These are phyloP conservation scores for Copromyces sp. DNA, from an alignment of 495 filamentous ascomycete genomes.

Conservation along the genomic window DNA sequence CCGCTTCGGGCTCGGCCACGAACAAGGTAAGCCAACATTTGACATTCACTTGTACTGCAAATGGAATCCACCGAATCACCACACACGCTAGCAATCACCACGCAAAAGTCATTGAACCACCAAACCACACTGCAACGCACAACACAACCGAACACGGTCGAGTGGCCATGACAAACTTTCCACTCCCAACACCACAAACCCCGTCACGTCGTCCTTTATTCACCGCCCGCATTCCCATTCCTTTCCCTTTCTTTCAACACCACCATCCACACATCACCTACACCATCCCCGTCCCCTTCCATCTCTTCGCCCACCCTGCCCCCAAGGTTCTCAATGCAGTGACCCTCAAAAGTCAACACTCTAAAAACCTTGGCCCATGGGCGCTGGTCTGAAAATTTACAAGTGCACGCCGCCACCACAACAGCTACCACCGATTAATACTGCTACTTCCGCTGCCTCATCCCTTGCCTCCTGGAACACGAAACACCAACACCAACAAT, in stretches of 20 bases:
- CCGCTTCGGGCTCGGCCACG: neutral
- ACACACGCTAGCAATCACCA: neutral
- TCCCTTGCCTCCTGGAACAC: slow-evolving; percentile 3
- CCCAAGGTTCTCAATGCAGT: neutral
- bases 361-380: neutral
- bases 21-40: slow-evolving; percentile 22
- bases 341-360: neutral
- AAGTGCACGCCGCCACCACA: neutral
- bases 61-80: neutral
- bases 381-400: neutral
- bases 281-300: neutral
- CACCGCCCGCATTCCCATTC: slow-evolving; percentile 8
- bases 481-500: neutral
- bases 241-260: slow-evolving; percentile 6
- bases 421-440: neutral
- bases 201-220: slow-evolving; percentile 4
- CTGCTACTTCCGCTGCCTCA: neutral
- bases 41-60: neutral
- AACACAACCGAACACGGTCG: neutral
- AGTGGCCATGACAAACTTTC: neutral
- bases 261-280: slow-evolving; percentile 1
- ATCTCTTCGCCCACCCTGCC: slow-evolving; percentile 5
- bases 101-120: neutral
- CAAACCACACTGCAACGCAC: neutral
- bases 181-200: slow-evolving; percentile 3